Evolutionary conservation across 2,329 filamentous ascomycete species (phyloP).

Genomic region (Monosporascus sp.): DNA sequence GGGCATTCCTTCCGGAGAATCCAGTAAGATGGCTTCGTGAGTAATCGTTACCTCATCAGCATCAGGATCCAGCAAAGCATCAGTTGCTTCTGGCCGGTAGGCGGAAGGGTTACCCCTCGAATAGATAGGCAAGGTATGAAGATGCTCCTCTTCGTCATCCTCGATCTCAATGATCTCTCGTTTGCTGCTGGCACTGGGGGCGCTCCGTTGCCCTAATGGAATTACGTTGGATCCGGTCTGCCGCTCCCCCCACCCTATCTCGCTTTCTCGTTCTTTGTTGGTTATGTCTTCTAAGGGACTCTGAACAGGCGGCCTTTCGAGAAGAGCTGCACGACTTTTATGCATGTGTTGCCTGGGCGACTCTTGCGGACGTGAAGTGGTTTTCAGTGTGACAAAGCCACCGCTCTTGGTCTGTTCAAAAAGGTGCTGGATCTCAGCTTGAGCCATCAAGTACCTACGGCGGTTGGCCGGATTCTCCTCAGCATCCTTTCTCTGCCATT

Average conservation of each 20-base stretch:
- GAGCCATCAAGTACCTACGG: constrained; percentile 21
- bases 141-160: not conserved
- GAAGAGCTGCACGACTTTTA: not conserved
- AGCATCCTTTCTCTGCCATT: constrained; percentile 16
- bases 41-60: constrained; percentile 2
- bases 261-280: not conserved
- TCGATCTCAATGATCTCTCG: constrained; percentile 2
- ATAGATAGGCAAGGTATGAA: not conserved
- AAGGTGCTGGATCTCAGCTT: constrained; percentile 14
- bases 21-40: constrained; percentile 2
- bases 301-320: not conserved
- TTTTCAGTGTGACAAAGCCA: not conserved
- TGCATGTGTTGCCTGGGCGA: not conserved
- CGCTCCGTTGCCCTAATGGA: constrained; percentile 8
- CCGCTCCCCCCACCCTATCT: not conserved
- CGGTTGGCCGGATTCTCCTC: constrained; percentile 15
- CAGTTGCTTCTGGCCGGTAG: not conserved
- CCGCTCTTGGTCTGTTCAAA: constrained; percentile 2
- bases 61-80: not conserved
- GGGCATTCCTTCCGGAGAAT: not conserved
- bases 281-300: not conserved
- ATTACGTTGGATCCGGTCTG: constrained; percentile 11
- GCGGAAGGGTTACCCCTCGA: not conserved
- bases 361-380: not conserved
- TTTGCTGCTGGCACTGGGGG: not conserved